Base-by-base conservation (phyloP, 352 stramenopile species). In the Plasmopara halstedii region DNA sequence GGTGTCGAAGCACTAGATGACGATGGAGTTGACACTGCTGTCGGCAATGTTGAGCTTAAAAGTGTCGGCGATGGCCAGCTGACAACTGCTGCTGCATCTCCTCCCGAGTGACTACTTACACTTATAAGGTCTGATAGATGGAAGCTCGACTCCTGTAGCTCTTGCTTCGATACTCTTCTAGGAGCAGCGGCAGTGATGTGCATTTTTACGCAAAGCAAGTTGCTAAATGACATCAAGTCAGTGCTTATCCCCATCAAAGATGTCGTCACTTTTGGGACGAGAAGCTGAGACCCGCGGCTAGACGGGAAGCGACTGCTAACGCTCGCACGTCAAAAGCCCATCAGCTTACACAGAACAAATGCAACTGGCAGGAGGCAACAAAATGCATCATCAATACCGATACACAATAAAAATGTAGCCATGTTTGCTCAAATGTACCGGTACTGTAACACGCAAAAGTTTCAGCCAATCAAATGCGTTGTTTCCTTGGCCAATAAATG, bases 271-370 rank as follows among this genome's bases (percentile, higher is more conserved):
- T 15, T 29, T 58, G 58, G 43, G 58, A 64, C 53, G 40, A 54
- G 52, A 39, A 58, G 38, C 54, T 64, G 49, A 52, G 43, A 64
- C 44, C 44, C 29, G 47, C 42, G 29, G 27, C 42, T 8, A 42
- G 58, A 67, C 53, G 40, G 58, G 47, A 67, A 62, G 42, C 48
- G 58, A 67, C 58, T 63, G 43, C 23, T 38, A 62, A 62, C 53
- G 58, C 42, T 50, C 46, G 56, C 50, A 36, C 58, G 40, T 53
- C 45, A 56, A 50, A 50, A 37, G 42, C 35, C 50, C 53, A 63
- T 62, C 48, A 50, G 31, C 25, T 35, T 17, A 23, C 39, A 35
- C 19, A 66, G 58, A 63, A 50, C 37, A 31, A 42, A 31, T 18
- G 11, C 37, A 42, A 42, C 37, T 42, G 37, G 34, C 34, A 40